These are phyloP conservation scores for Vitis rupestris DNA, from an alignment of 164 flowering plant genomes.

Conservation along the genomic window DNA sequence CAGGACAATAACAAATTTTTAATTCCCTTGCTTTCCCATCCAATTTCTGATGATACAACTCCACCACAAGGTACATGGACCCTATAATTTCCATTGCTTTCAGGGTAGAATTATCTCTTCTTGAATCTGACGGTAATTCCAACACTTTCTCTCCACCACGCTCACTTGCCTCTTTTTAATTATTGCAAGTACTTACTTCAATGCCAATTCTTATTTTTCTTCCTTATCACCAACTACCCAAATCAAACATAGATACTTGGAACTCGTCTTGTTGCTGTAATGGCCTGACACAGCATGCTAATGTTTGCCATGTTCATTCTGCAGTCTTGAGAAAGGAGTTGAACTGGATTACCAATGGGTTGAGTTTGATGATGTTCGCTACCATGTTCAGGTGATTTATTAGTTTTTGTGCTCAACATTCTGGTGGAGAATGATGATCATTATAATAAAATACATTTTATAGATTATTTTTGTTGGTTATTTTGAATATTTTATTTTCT, in stretches of 20 bases:
- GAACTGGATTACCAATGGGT: constrained; percentile 87
- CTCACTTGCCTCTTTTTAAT: not conserved
- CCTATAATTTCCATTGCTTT: not conserved
- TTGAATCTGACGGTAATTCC: not conserved
- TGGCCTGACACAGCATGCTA: not conserved
- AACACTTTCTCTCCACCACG: not conserved
- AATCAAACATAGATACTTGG: not conserved
- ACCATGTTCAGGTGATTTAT: constrained; percentile 73
- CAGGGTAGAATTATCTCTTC: not conserved
- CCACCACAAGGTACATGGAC: not conserved
- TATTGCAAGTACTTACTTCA: not conserved
- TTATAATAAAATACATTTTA: too few relatives aligned
- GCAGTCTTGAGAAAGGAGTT: constrained; percentile 89
- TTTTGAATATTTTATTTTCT: not conserved
- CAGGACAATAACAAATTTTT: too few relatives aligned
- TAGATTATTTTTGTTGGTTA: too few relatives aligned
- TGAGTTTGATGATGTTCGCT: constrained; percentile 90
- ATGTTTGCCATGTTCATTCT: constrained; percentile 12
- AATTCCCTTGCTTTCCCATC: too few relatives aligned
- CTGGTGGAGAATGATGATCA: not conserved
- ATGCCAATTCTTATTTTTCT: constrained; percentile 1
- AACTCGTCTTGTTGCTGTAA: not conserved
- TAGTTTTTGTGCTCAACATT: not conserved
- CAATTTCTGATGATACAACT: not conserved
- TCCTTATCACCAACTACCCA: not conserved